These are phyloP conservation scores for Hemisphaericaspora lyxosophila DNA, from an alignment of 1,139 yeast species.

Conservation along the genomic window DNA sequence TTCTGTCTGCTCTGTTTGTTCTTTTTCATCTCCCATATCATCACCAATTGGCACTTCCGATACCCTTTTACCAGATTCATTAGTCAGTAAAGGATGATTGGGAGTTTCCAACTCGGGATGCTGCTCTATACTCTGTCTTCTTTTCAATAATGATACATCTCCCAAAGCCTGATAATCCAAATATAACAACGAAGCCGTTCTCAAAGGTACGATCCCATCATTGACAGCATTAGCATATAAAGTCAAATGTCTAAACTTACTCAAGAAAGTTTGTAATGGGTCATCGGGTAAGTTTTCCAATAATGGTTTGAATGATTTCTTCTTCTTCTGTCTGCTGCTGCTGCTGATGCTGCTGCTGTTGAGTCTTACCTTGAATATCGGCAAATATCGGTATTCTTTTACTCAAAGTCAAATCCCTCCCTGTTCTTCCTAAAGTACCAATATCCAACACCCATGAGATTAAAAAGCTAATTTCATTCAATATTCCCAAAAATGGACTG, in stretches of 20 bases:
- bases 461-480: slow-evolving; percentile 81
- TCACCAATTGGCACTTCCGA: slow-evolving; percentile 16
- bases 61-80: slow-evolving; percentile 10
- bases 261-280: slow-evolving; percentile 68
- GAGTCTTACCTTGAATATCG: slow-evolving; percentile 13
- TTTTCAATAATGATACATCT: slow-evolving; percentile 29
- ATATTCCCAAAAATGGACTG: slow-evolving; percentile 81
- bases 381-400: slow-evolving; percentile 23
- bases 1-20: slow-evolving; percentile 1
- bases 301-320: slow-evolving; percentile 52
- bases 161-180: slow-evolving; percentile 47
- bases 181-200: slow-evolving; percentile 55
- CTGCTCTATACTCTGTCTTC: slow-evolving; percentile 13
- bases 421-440: slow-evolving; percentile 90
- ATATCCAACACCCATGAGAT: slow-evolving; percentile 79
- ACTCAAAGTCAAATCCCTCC: slow-evolving; percentile 78
- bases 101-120: slow-evolving; percentile 15
- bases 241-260: slow-evolving; percentile 64
- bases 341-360: no score
- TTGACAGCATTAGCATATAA: slow-evolving; percentile 79
- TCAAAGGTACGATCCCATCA: slow-evolving; percentile 91
- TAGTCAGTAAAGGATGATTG: slow-evolving; percentile 14
- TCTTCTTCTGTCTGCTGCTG: no score
- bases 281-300: slow-evolving; percentile 74
- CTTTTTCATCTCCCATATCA: slow-evolving; percentile 9